Evolutionary conservation across 1,284 basidiomycete species (phyloP).

Genomic region (Moesziomyces globuligerus): DNA sequence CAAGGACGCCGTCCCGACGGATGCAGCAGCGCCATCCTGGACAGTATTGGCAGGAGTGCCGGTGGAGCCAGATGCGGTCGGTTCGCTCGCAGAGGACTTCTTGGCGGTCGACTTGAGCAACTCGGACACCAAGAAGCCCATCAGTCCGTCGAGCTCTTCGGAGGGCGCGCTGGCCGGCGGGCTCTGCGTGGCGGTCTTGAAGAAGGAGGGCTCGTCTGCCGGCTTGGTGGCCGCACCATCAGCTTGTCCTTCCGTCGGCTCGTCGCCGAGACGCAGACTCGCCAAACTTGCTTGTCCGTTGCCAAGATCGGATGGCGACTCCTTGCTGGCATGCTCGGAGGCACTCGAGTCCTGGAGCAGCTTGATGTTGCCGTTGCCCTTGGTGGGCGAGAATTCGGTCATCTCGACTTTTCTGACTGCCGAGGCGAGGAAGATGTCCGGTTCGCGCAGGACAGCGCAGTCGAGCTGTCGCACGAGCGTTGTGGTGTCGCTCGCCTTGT

Average conservation of each 20-base stretch:
- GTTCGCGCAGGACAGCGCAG: slow-evolving; percentile 83
- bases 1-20: background rate
- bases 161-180: slow-evolving; percentile 14
- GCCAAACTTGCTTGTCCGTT: slow-evolving; percentile 45
- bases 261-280: slow-evolving; percentile 67
- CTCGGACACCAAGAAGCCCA: slow-evolving; percentile 80
- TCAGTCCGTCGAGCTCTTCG: slow-evolving; percentile 71
- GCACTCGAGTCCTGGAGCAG: slow-evolving; percentile 22
- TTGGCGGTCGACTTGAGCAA: slow-evolving; percentile 70
- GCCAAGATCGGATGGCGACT: slow-evolving; percentile 42
- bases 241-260: slow-evolving; percentile 76
- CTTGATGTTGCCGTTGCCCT: slow-evolving; percentile 46
- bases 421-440: slow-evolving; percentile 79
- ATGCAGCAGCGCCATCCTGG: background rate
- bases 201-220: slow-evolving; percentile 37
- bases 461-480: slow-evolving; percentile 81
- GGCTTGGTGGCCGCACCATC: slow-evolving; percentile 45
- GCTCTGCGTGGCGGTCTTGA: slow-evolving; percentile 15
- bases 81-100: background rate
- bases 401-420: slow-evolving; percentile 55
- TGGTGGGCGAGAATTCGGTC: slow-evolving; percentile 49
- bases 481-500: slow-evolving; percentile 73
- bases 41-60: background rate
- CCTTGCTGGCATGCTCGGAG: slow-evolving; percentile 13
- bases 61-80: slow-evolving; percentile 1